Evolutionary conservation across 2,329 filamentous ascomycete genomes (phyloP).

Genomic region (Fusarium verrucosum): DNA sequence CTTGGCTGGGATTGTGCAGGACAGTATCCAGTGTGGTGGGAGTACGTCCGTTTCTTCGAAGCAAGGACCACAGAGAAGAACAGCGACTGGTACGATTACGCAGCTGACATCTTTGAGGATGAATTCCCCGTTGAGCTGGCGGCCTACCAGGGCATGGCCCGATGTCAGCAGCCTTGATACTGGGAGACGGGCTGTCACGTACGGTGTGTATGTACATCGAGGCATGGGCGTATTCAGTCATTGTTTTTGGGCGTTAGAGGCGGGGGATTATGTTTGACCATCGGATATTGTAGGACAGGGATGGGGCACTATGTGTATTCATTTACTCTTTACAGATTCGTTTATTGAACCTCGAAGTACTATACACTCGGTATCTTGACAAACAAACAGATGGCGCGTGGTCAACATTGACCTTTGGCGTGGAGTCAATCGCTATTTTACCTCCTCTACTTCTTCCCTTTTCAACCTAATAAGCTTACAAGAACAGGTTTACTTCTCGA

Average conservation of each 20-base stretch:
- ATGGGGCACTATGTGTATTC: conserved; percentile 12
- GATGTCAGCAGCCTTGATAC: conserved; percentile 42
- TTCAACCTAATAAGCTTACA: not conserved
- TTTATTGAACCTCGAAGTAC: conserved; percentile 23
- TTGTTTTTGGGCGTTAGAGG: not conserved
- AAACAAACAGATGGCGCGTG: conserved; percentile 26
- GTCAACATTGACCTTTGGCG: not conserved
- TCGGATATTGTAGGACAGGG: not conserved
- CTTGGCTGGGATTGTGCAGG: conserved; percentile 48
- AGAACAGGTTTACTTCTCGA: conserved; percentile 55
- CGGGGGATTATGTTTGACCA: not conserved
- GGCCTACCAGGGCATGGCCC: conserved; percentile 46
- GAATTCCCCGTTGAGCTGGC: conserved; percentile 42
- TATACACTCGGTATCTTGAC: conserved; percentile 36
- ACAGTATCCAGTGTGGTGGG: conserved; percentile 49
- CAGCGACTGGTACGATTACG: conserved; percentile 48
- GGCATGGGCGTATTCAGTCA: not conserved
- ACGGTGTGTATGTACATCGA: not conserved
- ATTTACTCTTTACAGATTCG: conserved; percentile 21
- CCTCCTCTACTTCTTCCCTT: not conserved
- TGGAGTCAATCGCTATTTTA: conserved; percentile 24
- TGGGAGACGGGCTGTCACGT: not conserved
- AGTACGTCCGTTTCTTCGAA: conserved; percentile 50
- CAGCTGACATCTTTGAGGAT: conserved; percentile 42
- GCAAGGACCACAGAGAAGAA: conserved; percentile 41